Evolutionary conservation across 371 early-diverging fungal species (phyloP).

Genomic region (Haplosporangium sp.): DNA sequence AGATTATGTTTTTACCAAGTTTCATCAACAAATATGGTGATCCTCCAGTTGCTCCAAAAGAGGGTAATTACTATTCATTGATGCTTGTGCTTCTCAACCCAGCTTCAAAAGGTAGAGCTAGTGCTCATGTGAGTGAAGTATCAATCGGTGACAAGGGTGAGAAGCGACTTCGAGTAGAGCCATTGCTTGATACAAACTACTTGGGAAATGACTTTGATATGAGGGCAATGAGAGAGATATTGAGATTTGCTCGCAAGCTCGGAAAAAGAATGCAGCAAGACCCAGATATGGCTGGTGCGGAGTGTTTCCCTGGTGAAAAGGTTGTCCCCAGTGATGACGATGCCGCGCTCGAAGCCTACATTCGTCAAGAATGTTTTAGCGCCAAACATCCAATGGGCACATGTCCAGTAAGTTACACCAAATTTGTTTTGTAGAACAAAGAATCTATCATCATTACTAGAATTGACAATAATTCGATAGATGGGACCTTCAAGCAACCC

Average conservation of each 20-base stretch:
- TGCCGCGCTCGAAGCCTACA: slow-evolving; percentile 21
- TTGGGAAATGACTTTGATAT: slow-evolving; percentile 43
- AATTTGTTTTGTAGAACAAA: neutral
- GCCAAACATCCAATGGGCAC: slow-evolving; percentile 39
- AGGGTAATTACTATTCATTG: slow-evolving; percentile 24
- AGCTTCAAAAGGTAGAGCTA: slow-evolving; percentile 19
- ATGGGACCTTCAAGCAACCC: slow-evolving; percentile 53
- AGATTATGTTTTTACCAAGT: slow-evolving; percentile 30
- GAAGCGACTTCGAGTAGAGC: slow-evolving; percentile 19
- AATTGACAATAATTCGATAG: neutral
- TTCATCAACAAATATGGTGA: slow-evolving; percentile 16
- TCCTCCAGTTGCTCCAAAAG: slow-evolving; percentile 3
- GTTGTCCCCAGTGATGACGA: slow-evolving; percentile 38
- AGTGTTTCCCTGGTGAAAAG: slow-evolving; percentile 22
- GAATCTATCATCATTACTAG: neutral
- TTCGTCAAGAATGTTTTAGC: slow-evolving; percentile 12
- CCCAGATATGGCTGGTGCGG: neutral
- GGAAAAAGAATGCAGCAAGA: slow-evolving; percentile 32
- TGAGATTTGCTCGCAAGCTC: slow-evolving; percentile 34
- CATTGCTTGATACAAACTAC: slow-evolving; percentile 46
- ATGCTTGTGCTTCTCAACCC: slow-evolving; percentile 40
- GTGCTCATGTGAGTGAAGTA: neutral
- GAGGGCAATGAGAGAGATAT: slow-evolving; percentile 36
- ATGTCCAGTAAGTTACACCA: slow-evolving; percentile 13
- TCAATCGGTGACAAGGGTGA: slow-evolving; percentile 18